A percentile compares a stretch with the other conserved stretches of the same genome.
These are phyloP conservation scores for Clavulina sp. DNA, from an alignment of 768 basidiomycete genomes.

Conservation along the genomic window DNA sequence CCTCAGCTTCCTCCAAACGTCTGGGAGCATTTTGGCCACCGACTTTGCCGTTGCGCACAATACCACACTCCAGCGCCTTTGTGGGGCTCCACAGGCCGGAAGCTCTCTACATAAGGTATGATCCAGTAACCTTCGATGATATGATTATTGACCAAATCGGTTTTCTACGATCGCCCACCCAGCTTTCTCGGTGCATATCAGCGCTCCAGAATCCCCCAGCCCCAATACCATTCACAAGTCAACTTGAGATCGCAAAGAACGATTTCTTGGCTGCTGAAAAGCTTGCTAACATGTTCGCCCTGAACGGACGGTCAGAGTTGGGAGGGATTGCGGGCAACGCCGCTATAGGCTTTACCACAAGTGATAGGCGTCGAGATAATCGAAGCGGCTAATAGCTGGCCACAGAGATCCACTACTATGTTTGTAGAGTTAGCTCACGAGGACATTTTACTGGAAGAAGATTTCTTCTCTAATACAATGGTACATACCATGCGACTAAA, in stretches of 20 bases:
- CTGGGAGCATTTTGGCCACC: conserved; percentile 35
- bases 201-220: conserved; percentile 33
- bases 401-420: too few relatives aligned
- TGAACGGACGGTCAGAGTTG: neutral
- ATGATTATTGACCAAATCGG: too few relatives aligned
- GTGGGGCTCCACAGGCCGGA: conserved; percentile 30
- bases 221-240: conserved; percentile 26
- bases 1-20: conserved; percentile 40
- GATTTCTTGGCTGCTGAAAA: conserved; percentile 57
- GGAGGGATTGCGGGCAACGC: neutral
- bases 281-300: conserved; percentile 33
- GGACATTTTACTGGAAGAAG: too few relatives aligned
- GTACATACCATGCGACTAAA: too few relatives aligned
- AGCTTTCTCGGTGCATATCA: conserved; percentile 41
- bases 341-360: too few relatives aligned
- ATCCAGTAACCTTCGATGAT: too few relatives aligned
- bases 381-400: neutral
- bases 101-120: conserved; percentile 34
- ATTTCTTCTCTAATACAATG: too few relatives aligned
- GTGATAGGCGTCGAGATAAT: neutral
- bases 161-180: neutral
- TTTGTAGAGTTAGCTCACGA: too few relatives aligned
- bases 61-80: conserved; percentile 33
- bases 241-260: conserved; percentile 40
- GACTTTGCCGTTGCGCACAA: conserved; percentile 33